These are phyloP conservation scores for Sclerotinia glacialis DNA, from an alignment of 2,329 filamentous ascomycete genomes.

Conservation along the genomic window DNA sequence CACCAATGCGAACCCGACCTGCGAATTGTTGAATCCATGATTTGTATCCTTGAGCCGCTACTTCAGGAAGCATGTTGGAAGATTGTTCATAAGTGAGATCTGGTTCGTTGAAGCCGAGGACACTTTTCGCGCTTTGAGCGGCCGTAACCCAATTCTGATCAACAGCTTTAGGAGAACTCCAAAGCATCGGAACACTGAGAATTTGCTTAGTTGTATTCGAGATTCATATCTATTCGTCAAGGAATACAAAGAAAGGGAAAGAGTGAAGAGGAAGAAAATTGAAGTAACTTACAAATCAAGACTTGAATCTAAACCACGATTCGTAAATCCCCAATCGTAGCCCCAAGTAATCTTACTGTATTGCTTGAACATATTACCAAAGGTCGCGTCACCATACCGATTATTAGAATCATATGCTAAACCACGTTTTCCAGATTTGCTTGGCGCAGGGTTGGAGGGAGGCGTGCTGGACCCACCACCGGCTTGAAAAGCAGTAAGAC, in stretches of 20 bases:
- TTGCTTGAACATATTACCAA: constrained; percentile 45
- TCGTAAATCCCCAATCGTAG: constrained; percentile 63
- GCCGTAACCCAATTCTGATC: constrained; percentile 49
- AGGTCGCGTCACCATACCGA: constrained; percentile 21
- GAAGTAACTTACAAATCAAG: constrained; percentile 41
- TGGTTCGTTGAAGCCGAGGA: constrained; percentile 69
- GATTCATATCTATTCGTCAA: neutral
- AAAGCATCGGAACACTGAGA: constrained; percentile 59
- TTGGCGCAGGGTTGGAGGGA: constrained; percentile 3
- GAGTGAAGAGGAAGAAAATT: neutral
- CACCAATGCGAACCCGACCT: constrained; percentile 43
- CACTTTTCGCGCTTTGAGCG: constrained; percentile 52
- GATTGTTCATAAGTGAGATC: constrained; percentile 52
- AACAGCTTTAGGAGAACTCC: constrained; percentile 49
- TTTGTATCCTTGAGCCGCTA: constrained; percentile 43
- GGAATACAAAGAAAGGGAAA: neutral
- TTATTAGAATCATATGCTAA: constrained; percentile 61
- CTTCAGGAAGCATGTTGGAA: constrained; percentile 45
- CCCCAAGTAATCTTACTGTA: constrained; percentile 52
- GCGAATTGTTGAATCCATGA: constrained; percentile 45
- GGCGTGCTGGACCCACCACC: neutral
- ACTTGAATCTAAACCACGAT: constrained; percentile 42
- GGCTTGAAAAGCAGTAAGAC: constrained; percentile 21
- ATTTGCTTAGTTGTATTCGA: neutral
- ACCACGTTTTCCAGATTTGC: constrained; percentile 54